Evolutionary conservation across 306 rosid genomes (phyloP).

Genomic region (Prunus mongolica): DNA sequence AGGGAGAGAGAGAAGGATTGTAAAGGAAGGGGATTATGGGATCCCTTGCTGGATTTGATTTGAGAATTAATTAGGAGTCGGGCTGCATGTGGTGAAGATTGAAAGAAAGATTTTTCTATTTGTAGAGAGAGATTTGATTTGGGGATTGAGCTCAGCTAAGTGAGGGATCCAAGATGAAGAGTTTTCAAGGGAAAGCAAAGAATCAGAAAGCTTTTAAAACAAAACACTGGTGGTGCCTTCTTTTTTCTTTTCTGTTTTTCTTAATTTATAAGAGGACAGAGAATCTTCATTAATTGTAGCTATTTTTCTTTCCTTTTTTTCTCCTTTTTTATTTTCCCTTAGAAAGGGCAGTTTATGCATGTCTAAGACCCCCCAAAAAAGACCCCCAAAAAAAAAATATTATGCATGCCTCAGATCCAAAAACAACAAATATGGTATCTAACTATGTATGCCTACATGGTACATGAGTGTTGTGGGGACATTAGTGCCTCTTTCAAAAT

Average conservation of each 20-base stretch:
- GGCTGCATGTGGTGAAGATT: slow-evolving; percentile 18
- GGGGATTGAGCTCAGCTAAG: neutral
- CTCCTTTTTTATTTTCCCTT: neutral
- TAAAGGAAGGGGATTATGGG: neutral
- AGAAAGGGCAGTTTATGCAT: neutral
- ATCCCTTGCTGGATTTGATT: neutral
- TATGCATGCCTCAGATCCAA: no score
- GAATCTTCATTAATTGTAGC: neutral
- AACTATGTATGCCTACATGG: no score
- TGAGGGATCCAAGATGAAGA: slow-evolving; percentile 16
- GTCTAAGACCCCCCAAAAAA: no score
- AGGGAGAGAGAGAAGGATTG: neutral
- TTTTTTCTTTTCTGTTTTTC: neutral
- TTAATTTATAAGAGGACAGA: neutral
- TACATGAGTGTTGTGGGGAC: no score
- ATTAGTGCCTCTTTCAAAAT: no score
- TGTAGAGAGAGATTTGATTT: neutral
- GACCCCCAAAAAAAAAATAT: neutral
- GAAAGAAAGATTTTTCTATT: slow-evolving; percentile 5
- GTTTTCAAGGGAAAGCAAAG: slow-evolving; percentile 33
- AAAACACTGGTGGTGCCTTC: neutral
- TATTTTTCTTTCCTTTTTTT: neutral
- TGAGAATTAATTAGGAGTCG: neutral
- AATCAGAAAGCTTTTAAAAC: slow-evolving; percentile 7
- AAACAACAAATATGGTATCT: no score